These are phyloP conservation scores for Erythrobasidium hasegawianum DNA, from an alignment of 1,284 basidiomycete genomes.

Conservation along the genomic window DNA sequence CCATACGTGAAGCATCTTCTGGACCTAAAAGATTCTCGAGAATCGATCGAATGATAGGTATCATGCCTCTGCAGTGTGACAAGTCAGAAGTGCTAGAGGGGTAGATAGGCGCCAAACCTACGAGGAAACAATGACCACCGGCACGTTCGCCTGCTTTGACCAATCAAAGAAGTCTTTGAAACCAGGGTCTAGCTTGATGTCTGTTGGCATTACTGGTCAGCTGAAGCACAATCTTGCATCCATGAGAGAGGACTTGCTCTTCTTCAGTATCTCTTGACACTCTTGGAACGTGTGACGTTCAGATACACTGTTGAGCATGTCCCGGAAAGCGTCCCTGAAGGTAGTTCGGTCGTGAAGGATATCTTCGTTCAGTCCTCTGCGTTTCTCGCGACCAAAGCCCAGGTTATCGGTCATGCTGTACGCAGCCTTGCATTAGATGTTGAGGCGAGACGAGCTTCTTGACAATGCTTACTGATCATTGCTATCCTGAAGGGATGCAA, in stretches of 20 bases:
- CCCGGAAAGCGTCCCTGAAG: conserved; percentile 69
- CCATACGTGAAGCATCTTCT: conserved; percentile 67
- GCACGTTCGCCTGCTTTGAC: conserved; percentile 59
- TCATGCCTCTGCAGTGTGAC: conserved; percentile 67
- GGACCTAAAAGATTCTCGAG: conserved; percentile 71
- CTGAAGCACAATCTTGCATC: neutral
- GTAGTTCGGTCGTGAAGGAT: conserved; percentile 56
- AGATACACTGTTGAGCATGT: conserved; percentile 71
- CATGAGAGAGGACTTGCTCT: conserved; percentile 53
- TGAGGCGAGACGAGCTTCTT: conserved; percentile 51
- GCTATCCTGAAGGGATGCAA: conserved; percentile 62
- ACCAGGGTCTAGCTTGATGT: conserved; percentile 77
- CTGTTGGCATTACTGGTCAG: conserved; percentile 49
- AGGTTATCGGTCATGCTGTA: conserved; percentile 65
- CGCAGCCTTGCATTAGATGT: conserved; percentile 60
- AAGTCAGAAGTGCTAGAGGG: neutral
- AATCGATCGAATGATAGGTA: conserved; percentile 81
- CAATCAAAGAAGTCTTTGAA: conserved; percentile 72
- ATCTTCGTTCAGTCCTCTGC: conserved; percentile 67
- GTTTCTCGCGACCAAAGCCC: conserved; percentile 65
- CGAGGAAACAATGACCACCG: conserved; percentile 86
- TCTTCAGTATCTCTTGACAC: conserved; percentile 64
- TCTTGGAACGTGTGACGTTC: conserved; percentile 66
- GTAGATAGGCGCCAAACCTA: neutral
- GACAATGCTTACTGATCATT: conserved; percentile 66